Conservation (phyloP, 73 alveolate genomes). For the Diophrys sp. region DNA sequence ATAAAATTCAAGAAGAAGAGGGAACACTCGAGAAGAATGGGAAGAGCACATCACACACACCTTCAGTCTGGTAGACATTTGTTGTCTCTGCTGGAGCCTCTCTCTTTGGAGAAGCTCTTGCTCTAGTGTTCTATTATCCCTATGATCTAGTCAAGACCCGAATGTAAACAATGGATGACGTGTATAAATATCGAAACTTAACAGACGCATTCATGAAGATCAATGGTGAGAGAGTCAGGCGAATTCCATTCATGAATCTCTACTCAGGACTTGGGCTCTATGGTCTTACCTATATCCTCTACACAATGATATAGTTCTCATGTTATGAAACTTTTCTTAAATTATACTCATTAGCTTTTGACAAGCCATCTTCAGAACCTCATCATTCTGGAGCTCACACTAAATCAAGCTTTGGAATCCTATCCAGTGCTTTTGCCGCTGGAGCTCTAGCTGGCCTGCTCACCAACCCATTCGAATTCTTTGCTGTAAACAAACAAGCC, state of each 20-base stretch:
- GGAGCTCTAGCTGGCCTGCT: slow-evolving; percentile 43
- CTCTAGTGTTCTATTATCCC: slow-evolving; percentile 39
- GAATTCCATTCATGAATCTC: not conserved
- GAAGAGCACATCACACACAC: too few relatives aligned
- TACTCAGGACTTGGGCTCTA: slow-evolving; percentile 26
- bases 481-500: slow-evolving; percentile 39
- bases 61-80: not conserved
- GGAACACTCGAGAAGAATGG: not conserved
- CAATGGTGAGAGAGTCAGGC: not conserved
- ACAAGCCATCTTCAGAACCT: too few relatives aligned
- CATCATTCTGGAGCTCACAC: too few relatives aligned
- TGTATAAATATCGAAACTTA: slow-evolving; percentile 18
- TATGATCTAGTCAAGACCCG: slow-evolving; percentile 51
- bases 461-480: slow-evolving; percentile 44
- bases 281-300: slow-evolving; percentile 15
- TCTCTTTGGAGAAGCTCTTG: slow-evolving; percentile 14
- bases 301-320: slow-evolving; percentile 31
- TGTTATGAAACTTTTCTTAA: slow-evolving; percentile 31
- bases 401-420: not conserved
- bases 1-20: not conserved
- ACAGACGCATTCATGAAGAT: slow-evolving; percentile 36
- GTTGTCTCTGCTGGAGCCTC: slow-evolving; percentile 12
- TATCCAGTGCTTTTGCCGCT: slow-evolving; percentile 1
- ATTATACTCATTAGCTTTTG: not conserved
- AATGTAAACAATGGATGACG: slow-evolving; percentile 21